Conservation (phyloP, 2,329 filamentous ascomycete genomes). For the Neopestalotiopsis sp. region DNA sequence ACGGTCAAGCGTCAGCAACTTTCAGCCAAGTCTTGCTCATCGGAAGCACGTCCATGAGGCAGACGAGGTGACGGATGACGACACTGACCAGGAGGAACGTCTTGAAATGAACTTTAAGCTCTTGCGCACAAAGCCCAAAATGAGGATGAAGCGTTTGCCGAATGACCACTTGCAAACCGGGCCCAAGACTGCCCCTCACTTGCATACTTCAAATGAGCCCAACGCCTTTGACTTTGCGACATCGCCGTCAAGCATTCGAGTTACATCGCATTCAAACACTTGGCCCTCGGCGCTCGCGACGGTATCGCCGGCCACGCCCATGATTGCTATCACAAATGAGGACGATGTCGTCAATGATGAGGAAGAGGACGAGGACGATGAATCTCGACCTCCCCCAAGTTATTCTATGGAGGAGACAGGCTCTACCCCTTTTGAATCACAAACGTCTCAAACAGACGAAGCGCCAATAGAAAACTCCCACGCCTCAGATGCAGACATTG, state of each 20-base stretch:
- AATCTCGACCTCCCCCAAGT: slow-evolving; percentile 21
- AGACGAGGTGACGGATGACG: slow-evolving; percentile 47
- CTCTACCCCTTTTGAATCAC: slow-evolving; percentile 25
- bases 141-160: slow-evolving; percentile 47
- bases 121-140: slow-evolving; percentile 39
- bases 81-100: slow-evolving; percentile 49
- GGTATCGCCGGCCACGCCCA: slow-evolving; percentile 16
- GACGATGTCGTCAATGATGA: slow-evolving; percentile 19
- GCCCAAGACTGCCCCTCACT: slow-evolving; percentile 32
- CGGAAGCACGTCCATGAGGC: slow-evolving; percentile 42
- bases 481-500: slow-evolving; percentile 35
- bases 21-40: slow-evolving; percentile 42
- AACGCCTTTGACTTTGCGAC: slow-evolving; percentile 45
- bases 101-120: slow-evolving; percentile 45
- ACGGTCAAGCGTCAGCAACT: slow-evolving; percentile 55
- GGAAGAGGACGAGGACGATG: slow-evolving; percentile 17
- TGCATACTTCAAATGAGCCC: slow-evolving; percentile 30
- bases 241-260: slow-evolving; percentile 26
- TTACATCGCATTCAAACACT: background rate
- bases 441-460: slow-evolving; percentile 22
- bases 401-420: background rate
- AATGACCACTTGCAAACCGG: slow-evolving; percentile 40
- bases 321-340: slow-evolving; percentile 14
- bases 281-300: slow-evolving; percentile 9
- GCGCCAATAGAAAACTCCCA: slow-evolving; percentile 31